Percentiles rank a stretch among this genome's conserved stretches.
Evolutionary conservation across 73 alveolate species (phyloP).

Genomic region (Paramecium pentaurelia): DNA sequence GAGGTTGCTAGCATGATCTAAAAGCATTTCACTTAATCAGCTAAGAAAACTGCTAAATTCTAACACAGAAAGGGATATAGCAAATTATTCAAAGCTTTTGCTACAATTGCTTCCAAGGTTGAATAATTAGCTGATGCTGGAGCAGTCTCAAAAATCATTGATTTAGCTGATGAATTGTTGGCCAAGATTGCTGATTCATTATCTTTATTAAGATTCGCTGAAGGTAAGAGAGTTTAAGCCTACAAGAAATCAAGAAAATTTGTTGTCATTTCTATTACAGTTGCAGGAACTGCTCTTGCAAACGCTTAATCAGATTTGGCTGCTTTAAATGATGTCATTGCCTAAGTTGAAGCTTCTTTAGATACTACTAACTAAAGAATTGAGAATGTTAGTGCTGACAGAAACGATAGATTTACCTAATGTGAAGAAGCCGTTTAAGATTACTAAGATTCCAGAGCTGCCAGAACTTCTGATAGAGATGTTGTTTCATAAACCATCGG

Average conservation of each 20-base stretch:
- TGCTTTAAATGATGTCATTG: slow-evolving; percentile 16
- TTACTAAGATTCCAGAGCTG: background rate
- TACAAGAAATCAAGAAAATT: slow-evolving; percentile 25
- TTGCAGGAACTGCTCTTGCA: background rate
- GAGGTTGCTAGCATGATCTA: background rate
- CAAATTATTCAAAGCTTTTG: slow-evolving; percentile 31
- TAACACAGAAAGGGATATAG: slow-evolving; percentile 32
- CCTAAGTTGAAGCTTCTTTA: slow-evolving; percentile 38
- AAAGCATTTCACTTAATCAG: slow-evolving; percentile 16
- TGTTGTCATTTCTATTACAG: background rate
- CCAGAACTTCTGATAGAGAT: background rate
- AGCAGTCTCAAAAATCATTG: background rate
- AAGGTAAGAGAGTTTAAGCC: slow-evolving; percentile 47
- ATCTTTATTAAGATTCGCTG: slow-evolving; percentile 10
- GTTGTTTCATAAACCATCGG: background rate
- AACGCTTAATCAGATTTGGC: slow-evolving; percentile 13
- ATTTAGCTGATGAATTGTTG: slow-evolving; percentile 14
- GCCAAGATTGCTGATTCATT: slow-evolving; percentile 38
- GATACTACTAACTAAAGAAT: slow-evolving; percentile 45
- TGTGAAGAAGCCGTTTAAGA: slow-evolving; percentile 36
- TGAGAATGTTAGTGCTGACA: slow-evolving; percentile 42
- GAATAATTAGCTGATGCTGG: slow-evolving; percentile 51
- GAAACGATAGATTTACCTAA: background rate
- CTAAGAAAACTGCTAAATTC: slow-evolving; percentile 33
- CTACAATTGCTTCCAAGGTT: slow-evolving; percentile 30